Evolutionary conservation across 768 basidiomycete species (phyloP).

Genomic region (Panaeolus cyanescens): DNA sequence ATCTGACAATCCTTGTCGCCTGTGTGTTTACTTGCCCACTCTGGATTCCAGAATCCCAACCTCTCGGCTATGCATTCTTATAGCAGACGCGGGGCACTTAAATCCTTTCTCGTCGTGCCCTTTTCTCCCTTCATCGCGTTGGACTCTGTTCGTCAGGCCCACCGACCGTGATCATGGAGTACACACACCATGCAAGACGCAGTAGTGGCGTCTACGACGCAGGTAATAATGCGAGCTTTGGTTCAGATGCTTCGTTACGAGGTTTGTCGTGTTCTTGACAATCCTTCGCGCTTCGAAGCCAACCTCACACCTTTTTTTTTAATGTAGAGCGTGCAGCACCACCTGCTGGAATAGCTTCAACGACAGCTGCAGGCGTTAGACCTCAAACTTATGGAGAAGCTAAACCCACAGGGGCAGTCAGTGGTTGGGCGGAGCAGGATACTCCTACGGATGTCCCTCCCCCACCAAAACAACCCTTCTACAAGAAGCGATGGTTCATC

Average conservation of each 20-base stretch:
- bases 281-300: background rate
- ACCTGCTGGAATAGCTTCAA: constrained; percentile 29
- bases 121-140: constrained; percentile 12
- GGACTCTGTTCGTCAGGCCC: constrained; percentile 7
- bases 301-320: constrained; percentile 3
- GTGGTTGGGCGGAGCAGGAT: constrained; percentile 20
- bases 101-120: constrained; percentile 4
- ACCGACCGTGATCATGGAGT: constrained; percentile 33
- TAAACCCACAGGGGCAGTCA: constrained; percentile 15
- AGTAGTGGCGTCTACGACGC: constrained; percentile 37
- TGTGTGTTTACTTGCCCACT: constrained; percentile 1
- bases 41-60: background rate
- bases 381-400: constrained; percentile 6
- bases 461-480: constrained; percentile 43
- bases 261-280: constrained; percentile 22
- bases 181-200: constrained; percentile 31
- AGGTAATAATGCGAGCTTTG: constrained; percentile 29
- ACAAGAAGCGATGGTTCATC: constrained; percentile 67
- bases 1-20: constrained; percentile 11
- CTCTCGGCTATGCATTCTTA: constrained; percentile 15
- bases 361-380: constrained; percentile 23
- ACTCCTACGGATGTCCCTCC: constrained; percentile 16
- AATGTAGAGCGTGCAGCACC: constrained; percentile 35
- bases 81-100: constrained; percentile 1
- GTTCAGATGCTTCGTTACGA: constrained; percentile 33